Evolutionary conservation across 179 eudicot genomes (phyloP).

Genomic region (Nepenthes alata): DNA sequence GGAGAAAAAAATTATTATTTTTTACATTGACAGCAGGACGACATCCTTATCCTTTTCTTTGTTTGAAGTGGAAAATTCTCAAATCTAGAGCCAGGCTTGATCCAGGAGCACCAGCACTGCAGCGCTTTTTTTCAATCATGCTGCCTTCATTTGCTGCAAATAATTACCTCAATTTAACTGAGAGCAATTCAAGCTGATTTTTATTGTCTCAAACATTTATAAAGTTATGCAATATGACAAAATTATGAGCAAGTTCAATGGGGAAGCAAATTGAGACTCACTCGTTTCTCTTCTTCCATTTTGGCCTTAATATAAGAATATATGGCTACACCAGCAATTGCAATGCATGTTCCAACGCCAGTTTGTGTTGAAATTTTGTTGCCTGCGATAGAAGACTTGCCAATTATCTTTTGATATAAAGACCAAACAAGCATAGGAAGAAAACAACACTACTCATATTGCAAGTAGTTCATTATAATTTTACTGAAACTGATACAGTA

Average conservation of each 20-base stretch:
- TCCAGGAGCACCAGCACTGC: background rate
- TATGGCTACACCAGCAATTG: slow-evolving; percentile 89
- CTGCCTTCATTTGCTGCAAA: slow-evolving; percentile 52
- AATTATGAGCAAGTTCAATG: background rate
- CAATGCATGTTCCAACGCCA: slow-evolving; percentile 84
- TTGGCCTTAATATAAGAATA: slow-evolving; percentile 89
- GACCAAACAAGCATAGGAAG: background rate
- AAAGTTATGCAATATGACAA: no score
- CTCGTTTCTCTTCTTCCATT: slow-evolving; percentile 91
- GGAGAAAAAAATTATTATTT: background rate
- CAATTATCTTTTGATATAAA: background rate
- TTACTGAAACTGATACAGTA: no score
- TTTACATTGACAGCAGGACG: slow-evolving; percentile 3
- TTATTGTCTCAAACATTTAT: no score
- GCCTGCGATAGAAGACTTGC: slow-evolving; percentile 30
- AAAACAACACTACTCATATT: background rate
- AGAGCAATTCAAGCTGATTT: background rate
- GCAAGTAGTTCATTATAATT: no score
- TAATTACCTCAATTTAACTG: background rate
- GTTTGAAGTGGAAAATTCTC: slow-evolving; percentile 14
- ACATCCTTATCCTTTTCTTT: slow-evolving; percentile 17
- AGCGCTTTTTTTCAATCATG: slow-evolving; percentile 16
- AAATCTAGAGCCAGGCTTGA: slow-evolving; percentile 21
- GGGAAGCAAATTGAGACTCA: slow-evolving; percentile 20
- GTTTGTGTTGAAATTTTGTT: slow-evolving; percentile 94